These are phyloP conservation scores for Avena atlantica DNA, from an alignment of 176 grass and related monocot genomes.

Conservation along the genomic window DNA sequence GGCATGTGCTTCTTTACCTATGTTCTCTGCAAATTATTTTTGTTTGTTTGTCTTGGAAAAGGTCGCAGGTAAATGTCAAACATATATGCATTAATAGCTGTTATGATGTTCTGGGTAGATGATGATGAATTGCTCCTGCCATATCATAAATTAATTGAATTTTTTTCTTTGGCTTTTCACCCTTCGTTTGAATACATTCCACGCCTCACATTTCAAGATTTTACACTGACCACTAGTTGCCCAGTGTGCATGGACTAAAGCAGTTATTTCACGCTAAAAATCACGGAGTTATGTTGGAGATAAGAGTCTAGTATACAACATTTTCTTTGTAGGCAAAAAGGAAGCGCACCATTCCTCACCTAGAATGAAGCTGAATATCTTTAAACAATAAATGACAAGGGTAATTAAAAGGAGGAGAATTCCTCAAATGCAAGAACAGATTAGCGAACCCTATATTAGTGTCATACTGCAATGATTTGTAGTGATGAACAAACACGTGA, in stretches of 20 bases:
- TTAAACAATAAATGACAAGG: neutral
- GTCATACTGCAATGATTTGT: neutral
- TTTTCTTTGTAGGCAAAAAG: neutral
- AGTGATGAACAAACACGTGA: neutral
- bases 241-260: neutral
- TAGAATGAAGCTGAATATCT: neutral
- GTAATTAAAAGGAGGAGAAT: neutral
- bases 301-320: neutral
- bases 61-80: neutral
- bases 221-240: no score
- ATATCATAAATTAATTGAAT: neutral
- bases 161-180: neutral
- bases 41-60: neutral
- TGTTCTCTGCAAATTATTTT: constrained; percentile 16
- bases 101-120: neutral
- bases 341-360: neutral
- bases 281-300: neutral
- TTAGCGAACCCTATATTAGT: neutral
- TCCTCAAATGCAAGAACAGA: neutral
- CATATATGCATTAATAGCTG: neutral
- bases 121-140: neutral
- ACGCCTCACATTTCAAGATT: neutral
- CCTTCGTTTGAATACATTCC: neutral
- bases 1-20: neutral
- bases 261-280: neutral